Percentiles rank a stretch among this genome's conserved stretches.
Evolutionary conservation across 1,139 yeast genomes (phyloP).

Genomic region (Suzukiozyma palmioleophila): DNA sequence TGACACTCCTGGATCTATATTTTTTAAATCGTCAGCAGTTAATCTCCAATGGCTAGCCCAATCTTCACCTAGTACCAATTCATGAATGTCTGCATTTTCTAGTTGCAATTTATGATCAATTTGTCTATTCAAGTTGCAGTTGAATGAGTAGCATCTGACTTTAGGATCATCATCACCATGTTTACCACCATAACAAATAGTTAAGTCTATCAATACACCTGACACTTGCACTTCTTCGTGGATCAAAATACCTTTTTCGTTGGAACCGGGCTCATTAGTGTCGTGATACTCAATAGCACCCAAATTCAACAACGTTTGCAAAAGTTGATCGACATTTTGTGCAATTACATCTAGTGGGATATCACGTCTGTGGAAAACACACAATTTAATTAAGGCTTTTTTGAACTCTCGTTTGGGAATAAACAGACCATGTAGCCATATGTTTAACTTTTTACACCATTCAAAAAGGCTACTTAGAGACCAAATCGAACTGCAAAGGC

Average conservation of each 20-base stretch:
- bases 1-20: slow-evolving; percentile 51
- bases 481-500: slow-evolving; percentile 35
- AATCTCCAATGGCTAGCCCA: slow-evolving; percentile 80
- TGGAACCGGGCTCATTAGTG: slow-evolving; percentile 8
- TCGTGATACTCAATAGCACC: slow-evolving; percentile 37
- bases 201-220: slow-evolving; percentile 37
- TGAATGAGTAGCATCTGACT: slow-evolving; percentile 35
- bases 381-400: slow-evolving; percentile 47
- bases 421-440: slow-evolving; percentile 49
- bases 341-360: slow-evolving; percentile 55
- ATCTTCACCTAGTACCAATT: slow-evolving; percentile 43
- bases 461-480: slow-evolving; percentile 37
- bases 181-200: slow-evolving; percentile 34
- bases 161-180: slow-evolving; percentile 16
- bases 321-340: slow-evolving; percentile 48
- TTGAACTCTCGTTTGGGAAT: slow-evolving; percentile 48
- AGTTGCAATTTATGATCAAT: slow-evolving; percentile 34
- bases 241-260: slow-evolving; percentile 21
- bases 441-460: slow-evolving; percentile 48
- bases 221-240: slow-evolving; percentile 19
- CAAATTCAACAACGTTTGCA: slow-evolving; percentile 40
- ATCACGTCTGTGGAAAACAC: slow-evolving; percentile 48
- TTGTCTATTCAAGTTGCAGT: slow-evolving; percentile 33
- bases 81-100: slow-evolving; percentile 32
- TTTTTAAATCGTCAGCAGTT: slow-evolving; percentile 51